Conservation (phyloP, 2,329 filamentous ascomycete species). For the Apiospora marii region DNA sequence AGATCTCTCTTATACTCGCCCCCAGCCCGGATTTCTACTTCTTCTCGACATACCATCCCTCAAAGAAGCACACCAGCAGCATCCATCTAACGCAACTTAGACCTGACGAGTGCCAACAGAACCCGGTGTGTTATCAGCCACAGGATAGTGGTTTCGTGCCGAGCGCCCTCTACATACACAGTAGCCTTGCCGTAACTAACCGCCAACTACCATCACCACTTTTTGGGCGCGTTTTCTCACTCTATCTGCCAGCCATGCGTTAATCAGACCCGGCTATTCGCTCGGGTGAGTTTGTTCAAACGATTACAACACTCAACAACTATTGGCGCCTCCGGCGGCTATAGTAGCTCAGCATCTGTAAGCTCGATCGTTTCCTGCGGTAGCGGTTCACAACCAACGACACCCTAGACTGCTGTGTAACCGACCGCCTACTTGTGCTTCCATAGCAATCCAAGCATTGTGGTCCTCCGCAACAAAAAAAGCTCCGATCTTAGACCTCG, state of each 20-base stretch:
- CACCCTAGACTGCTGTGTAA: constrained; percentile 1
- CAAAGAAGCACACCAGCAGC: background rate
- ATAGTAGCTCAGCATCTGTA: constrained; percentile 1
- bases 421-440: background rate
- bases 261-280: constrained; percentile 1
- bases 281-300: constrained; percentile 19
- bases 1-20: background rate
- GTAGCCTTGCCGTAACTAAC: background rate
- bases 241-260: constrained; percentile 23
- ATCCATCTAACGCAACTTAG: background rate
- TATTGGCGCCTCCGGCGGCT: constrained; percentile 9
- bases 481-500: constrained; percentile 9
- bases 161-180: background rate
- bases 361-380: background rate
- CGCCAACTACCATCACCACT: constrained; percentile 9
- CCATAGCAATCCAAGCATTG: background rate
- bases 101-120: background rate
- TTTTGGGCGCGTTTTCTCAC: background rate
- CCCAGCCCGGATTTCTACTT: background rate
- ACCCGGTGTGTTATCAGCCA: background rate
- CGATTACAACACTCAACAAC: background rate
- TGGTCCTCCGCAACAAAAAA: constrained; percentile 1
- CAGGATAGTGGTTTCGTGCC: background rate
- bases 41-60: background rate
- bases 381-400: background rate